Evolutionary conservation across 208 protist species (phyloP).

Genomic region (Acanthamoeba culbertsoni): DNA sequence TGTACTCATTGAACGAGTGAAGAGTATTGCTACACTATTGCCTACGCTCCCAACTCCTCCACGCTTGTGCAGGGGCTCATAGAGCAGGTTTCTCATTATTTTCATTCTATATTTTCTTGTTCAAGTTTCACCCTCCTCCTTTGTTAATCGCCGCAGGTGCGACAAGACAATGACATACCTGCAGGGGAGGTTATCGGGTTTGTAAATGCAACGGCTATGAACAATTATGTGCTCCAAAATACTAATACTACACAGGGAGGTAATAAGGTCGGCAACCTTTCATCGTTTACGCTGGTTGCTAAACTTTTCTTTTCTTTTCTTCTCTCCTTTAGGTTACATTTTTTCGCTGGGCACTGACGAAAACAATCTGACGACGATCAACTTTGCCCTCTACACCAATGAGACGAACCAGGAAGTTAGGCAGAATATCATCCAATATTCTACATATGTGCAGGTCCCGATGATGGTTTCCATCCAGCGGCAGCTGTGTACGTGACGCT

Average conservation of each 20-base stretch:
- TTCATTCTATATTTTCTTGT: too few species aligned
- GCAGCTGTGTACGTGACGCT: neutral
- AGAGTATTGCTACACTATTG: conserved; percentile 46
- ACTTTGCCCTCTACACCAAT: neutral
- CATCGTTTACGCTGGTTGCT: neutral
- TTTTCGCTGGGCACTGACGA: neutral
- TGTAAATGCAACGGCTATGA: neutral
- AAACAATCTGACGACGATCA: neutral
- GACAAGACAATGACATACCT: conserved; percentile 43
- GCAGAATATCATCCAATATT: neutral
- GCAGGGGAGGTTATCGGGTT: neutral
- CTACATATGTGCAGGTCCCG: neutral
- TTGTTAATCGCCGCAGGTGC: too few species aligned
- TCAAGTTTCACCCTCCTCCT: too few species aligned
- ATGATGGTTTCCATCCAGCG: conserved; percentile 31
- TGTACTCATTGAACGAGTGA: neutral
- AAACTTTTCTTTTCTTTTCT: neutral
- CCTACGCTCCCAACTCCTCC: neutral
- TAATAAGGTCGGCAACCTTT: neutral
- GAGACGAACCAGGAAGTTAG: conserved; percentile 11
- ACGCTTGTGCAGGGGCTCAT: neutral
- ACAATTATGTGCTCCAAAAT: neutral
- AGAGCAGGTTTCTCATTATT: too few species aligned
- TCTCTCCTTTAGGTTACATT: neutral
- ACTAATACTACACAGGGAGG: conserved; percentile 50